These are phyloP conservation scores for Beauveria scarabaeidicola DNA, from an alignment of 2,329 filamentous ascomycete species.

Conservation along the genomic window DNA sequence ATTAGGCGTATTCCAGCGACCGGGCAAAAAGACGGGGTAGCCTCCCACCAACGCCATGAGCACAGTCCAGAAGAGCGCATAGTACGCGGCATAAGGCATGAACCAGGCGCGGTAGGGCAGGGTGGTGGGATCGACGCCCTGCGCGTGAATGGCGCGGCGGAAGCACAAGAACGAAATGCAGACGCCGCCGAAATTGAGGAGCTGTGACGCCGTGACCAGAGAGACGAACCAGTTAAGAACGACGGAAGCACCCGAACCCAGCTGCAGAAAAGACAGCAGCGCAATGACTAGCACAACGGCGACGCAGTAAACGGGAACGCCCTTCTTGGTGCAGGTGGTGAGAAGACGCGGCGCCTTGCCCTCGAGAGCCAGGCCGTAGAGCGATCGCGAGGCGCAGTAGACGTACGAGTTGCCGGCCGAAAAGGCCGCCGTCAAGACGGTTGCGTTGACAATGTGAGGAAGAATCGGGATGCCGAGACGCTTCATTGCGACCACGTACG, in stretches of 20 bases:
- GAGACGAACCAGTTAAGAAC: constrained; percentile 68
- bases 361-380: constrained; percentile 61
- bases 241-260: constrained; percentile 55
- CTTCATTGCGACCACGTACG: constrained; percentile 61
- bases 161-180: constrained; percentile 66
- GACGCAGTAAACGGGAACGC: constrained; percentile 70
- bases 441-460: constrained; percentile 64
- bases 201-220: constrained; percentile 60
- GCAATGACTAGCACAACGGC: constrained; percentile 56
- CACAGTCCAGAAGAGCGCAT: constrained; percentile 52
- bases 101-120: constrained; percentile 62
- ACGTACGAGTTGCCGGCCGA: constrained; percentile 58
- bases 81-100: constrained; percentile 66
- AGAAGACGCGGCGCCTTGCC: constrained; percentile 56
- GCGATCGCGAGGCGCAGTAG: constrained; percentile 59
- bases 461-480: constrained; percentile 53
- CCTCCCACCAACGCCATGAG: constrained; percentile 69
- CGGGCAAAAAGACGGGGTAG: constrained; percentile 66
- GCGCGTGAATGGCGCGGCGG: constrained; percentile 57
- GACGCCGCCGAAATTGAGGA: constrained; percentile 65
- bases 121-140: constrained; percentile 57
- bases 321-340: constrained; percentile 50
- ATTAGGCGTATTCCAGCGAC: constrained; percentile 57
- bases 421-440: constrained; percentile 58
- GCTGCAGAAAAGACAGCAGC: constrained; percentile 64